Evolutionary conservation across 306 rosid genomes (phyloP).

Genomic region (Casuarina equisetifolia): DNA sequence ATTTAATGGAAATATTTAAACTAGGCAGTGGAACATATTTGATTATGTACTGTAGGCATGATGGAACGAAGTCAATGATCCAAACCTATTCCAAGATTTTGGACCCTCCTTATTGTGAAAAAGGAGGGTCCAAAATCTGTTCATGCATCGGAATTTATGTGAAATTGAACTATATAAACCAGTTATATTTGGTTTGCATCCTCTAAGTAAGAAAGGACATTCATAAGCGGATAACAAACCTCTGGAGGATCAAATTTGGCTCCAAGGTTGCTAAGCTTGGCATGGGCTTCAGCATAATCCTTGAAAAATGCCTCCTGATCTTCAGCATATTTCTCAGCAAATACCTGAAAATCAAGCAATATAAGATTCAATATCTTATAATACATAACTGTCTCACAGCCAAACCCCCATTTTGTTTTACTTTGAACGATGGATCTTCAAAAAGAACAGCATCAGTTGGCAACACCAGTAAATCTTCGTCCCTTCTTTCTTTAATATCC

Average conservation of each 20-base stretch:
- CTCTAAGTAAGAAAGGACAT: slow-evolving; percentile 5
- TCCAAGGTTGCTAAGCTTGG: slow-evolving; percentile 92
- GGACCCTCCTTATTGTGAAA: no score
- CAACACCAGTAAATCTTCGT: slow-evolving; percentile 83
- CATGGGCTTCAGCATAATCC: slow-evolving; percentile 99
- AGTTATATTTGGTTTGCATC: neutral
- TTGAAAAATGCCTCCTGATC: slow-evolving; percentile 89
- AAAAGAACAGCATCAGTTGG: slow-evolving; percentile 95
- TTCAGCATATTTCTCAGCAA: slow-evolving; percentile 87
- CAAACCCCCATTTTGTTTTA: slow-evolving; percentile 28
- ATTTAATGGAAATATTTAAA: neutral
- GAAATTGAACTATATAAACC: neutral
- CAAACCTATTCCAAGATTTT: slow-evolving; percentile 4
- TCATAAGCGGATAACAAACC: slow-evolving; percentile 46
- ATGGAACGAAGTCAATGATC: neutral
- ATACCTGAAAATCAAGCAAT: slow-evolving; percentile 51
- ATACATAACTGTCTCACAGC: slow-evolving; percentile 11
- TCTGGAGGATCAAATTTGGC: slow-evolving; percentile 96
- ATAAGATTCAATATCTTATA: neutral
- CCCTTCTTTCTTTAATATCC: slow-evolving; percentile 89
- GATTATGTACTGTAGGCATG: neutral
- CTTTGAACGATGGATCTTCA: slow-evolving; percentile 94
- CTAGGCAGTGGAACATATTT: no score
- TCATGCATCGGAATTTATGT: slow-evolving; percentile 15
- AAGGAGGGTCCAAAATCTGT: slow-evolving; percentile 1